Evolutionary conservation across 208 protist genomes (phyloP), one percentile per base, ranked within the genome.

Genomic region (Crithidia mellificae): DNA sequence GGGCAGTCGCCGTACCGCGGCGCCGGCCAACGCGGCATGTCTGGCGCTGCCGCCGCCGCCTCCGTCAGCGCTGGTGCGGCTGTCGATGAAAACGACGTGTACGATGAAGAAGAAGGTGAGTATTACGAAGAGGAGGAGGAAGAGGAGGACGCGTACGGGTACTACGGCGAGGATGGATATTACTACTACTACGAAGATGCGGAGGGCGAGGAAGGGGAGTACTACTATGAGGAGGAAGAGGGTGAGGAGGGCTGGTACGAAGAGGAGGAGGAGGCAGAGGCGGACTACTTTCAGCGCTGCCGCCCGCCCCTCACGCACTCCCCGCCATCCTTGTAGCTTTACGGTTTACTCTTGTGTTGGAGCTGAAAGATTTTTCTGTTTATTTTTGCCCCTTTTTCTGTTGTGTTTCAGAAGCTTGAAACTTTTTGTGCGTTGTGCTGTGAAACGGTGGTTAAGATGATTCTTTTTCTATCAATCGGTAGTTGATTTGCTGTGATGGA

Each of bases 261-360:
- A 17, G 66, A 72, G 22, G 65, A 55, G 38, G 54, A 63, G 38
- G 59, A 69, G 11, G n/a, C n/a, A n/a, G 74, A 70, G 29, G 47
- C 61, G 20, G 53, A 64, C 2, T 65, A 63, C 56, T 70, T 75
- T 12, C 63, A 79, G 58, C 62, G 56, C 14, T 75, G 70, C 38
- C 72, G 75, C 27, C 78, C 66, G 0, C 81, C 68, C 22, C 49
- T 68, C 32, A 84, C 69, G 1, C 83, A 85, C 55, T 88, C 83
- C 1, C 83, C 83, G 46, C 83, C 83, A 2, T 83, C 76, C 9
- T 46, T 83, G 25, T 86, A 61, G n/a, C n/a, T n/a, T n/a, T n/a
- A n/a, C n/a, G n/a, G n/a, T n/a, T n/a, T n/a, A n/a, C n/a, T n/a
- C n/a, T n/a, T n/a, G n/a, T n/a, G n/a, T n/a, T n/a, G n/a, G n/a